These are phyloP conservation scores for Coleophoma crateriformis DNA, from an alignment of 2,329 filamentous ascomycete species.

Conservation along the genomic window DNA sequence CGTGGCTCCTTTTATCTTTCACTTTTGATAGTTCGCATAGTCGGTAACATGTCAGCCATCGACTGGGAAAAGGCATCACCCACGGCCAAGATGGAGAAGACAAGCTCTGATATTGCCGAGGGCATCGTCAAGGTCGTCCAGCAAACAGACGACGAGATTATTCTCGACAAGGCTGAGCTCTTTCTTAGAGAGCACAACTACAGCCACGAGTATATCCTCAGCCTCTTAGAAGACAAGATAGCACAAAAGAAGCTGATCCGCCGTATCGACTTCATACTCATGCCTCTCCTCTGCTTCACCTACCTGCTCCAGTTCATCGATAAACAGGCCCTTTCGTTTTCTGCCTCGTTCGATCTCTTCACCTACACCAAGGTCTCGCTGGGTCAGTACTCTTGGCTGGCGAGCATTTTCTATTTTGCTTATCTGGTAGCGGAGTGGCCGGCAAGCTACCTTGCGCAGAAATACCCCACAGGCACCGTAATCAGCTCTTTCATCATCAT, in stretches of 20 bases:
- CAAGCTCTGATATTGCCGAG: too few relatives aligned
- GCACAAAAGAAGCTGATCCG: neutral
- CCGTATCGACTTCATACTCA: neutral
- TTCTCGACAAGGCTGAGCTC: neutral
- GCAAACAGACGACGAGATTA: neutral
- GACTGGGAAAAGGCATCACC: too few relatives aligned
- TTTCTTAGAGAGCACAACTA: neutral
- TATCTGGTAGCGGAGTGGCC: conserved; percentile 7
- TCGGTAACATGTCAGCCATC: too few relatives aligned
- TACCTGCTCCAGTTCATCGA: conserved; percentile 1
- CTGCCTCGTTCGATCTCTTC: conserved; percentile 8
- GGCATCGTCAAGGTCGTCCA: too few relatives aligned
- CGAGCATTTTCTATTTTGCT: conserved; percentile 37
- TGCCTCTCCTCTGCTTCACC: neutral
- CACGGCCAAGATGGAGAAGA: too few relatives aligned
- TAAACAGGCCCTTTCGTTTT: neutral
- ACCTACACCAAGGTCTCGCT: neutral
- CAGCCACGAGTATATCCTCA: neutral
- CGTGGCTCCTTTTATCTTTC: too few relatives aligned
- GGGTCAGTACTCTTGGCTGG: conserved; percentile 34
- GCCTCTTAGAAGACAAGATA: neutral
- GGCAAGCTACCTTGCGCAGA: conserved; percentile 41
- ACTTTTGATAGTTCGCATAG: too few relatives aligned
- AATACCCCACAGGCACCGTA: conserved; percentile 29
- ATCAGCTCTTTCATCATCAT: conserved; percentile 3